These are phyloP conservation scores for Neoboletus subvelutipes DNA, from an alignment of 768 basidiomycete genomes.

Conservation along the genomic window DNA sequence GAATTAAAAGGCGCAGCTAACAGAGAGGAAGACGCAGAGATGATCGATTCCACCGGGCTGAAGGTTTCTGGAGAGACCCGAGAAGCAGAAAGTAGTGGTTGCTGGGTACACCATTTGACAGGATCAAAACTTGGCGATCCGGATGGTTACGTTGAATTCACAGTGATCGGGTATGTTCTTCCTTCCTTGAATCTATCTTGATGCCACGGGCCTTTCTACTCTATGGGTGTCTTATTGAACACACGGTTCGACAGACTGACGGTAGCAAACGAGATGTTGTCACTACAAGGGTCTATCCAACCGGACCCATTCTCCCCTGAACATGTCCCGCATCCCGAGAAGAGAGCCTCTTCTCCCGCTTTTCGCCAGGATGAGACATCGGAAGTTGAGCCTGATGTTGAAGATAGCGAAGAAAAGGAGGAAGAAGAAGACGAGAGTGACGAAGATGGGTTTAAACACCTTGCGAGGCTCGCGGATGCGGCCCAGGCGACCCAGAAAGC, in stretches of 20 bases:
- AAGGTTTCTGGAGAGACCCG: constrained; percentile 22
- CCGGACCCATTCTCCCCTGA: constrained; percentile 68
- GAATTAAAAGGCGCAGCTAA: constrained; percentile 2
- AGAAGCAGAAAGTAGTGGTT: constrained; percentile 54
- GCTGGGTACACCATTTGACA: constrained; percentile 77
- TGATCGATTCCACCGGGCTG: constrained; percentile 2
- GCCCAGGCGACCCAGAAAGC: constrained; percentile 25
- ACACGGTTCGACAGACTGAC: constrained; percentile 55
- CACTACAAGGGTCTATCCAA: constrained; percentile 81
- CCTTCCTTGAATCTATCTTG: not conserved
- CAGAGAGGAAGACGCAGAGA: constrained; percentile 9
- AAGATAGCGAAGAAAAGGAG: constrained; percentile 1
- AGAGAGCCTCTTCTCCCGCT: constrained; percentile 1
- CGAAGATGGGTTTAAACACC: constrained; percentile 33
- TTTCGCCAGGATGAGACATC: constrained; percentile 13
- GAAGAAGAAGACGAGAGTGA: constrained; percentile 25
- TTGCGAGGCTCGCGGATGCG: constrained; percentile 32
- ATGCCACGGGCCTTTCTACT: not conserved
- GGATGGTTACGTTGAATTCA: constrained; percentile 72
- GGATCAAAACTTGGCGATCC: constrained; percentile 67
- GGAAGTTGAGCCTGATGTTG: constrained; percentile 17
- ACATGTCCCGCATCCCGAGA: constrained; percentile 42
- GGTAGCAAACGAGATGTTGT: constrained; percentile 92
- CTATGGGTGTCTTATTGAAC: constrained; percentile 4
- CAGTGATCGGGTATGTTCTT: constrained; percentile 68